Evolutionary conservation across 2,329 filamentous ascomycete genomes (phyloP).

Genomic region (Juglanconis oblonga): DNA sequence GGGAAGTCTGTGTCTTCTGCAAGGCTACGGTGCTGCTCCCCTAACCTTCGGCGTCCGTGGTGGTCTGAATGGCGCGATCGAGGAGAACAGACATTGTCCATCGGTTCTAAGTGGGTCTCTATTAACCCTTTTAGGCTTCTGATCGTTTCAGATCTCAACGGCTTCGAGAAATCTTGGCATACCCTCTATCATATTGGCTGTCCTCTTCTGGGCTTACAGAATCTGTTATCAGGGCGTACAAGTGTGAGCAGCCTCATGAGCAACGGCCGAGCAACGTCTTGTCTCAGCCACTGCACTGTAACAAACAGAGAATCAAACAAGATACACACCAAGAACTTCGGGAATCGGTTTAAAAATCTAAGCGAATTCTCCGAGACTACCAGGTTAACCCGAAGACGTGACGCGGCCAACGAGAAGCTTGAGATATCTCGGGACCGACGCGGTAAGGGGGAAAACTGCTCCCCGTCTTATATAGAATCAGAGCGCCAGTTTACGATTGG

Average conservation of each 20-base stretch:
- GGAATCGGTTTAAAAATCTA: no score
- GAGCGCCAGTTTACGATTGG: no score
- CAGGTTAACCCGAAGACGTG: no score
- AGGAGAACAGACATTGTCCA: neutral
- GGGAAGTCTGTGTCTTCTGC: neutral
- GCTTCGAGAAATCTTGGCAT: no score
- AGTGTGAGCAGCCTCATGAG: neutral
- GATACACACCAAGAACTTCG: no score
- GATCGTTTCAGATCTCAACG: neutral
- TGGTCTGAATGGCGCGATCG: neutral
- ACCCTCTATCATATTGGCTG: no score
- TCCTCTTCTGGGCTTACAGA: neutral
- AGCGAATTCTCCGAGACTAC: no score
- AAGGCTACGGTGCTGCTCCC: neutral
- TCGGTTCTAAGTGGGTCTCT: neutral
- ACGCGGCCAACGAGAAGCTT: no score
- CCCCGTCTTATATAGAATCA: no score
- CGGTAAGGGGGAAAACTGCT: no score
- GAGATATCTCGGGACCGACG: no score
- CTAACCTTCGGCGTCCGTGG: neutral
- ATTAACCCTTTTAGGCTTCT: neutral
- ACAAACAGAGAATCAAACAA: no score
- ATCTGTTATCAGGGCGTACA: constrained; percentile 9
- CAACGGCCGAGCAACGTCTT: neutral
- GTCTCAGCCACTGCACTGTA: neutral